Evolutionary conservation across 78 protist species (phyloP).

Genomic region (Salpingoeca rosetta): DNA sequence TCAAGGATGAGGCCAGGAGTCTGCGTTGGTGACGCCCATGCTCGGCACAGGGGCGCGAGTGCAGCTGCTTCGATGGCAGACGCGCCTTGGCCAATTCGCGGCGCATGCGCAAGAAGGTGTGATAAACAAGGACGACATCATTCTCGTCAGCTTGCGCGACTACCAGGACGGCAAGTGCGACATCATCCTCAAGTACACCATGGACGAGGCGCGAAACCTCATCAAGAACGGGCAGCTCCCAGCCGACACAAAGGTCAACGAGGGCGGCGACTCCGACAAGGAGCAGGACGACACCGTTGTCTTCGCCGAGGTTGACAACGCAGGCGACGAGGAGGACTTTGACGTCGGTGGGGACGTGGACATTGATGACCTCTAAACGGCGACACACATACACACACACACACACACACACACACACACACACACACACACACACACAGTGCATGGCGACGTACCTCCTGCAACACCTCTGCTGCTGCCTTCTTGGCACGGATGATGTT

Average conservation of each 20-base stretch:
- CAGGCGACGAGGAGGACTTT: conserved; percentile 14
- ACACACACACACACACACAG: too few relatives aligned
- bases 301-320: conserved; percentile 50
- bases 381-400: too few relatives aligned
- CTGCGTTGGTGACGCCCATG: conserved; percentile 54
- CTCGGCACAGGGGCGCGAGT: conserved; percentile 96
- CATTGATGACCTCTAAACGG: conserved; percentile 17
- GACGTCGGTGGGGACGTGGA: conserved; percentile 25
- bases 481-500: too few relatives aligned
- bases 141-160: conserved; percentile 87
- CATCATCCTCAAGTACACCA: conserved; percentile 84
- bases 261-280: conserved; percentile 38
- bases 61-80: conserved; percentile 89
- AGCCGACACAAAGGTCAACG: conserved; percentile 60
- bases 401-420: too few relatives aligned
- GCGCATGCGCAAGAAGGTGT: conserved; percentile 84
- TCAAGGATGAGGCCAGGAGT: conserved; percentile 95
- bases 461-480: too few relatives aligned
- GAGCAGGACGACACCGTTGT: conserved; percentile 37
- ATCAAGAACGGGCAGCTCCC: conserved; percentile 81
- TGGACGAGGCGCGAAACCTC: conserved; percentile 89
- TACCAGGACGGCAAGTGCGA: conserved; percentile 93
- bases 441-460: too few relatives aligned
- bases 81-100: conserved; percentile 90
- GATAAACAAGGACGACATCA: conserved; percentile 81